Evolutionary conservation across 2,329 filamentous ascomycete species (phyloP).

Genomic region (Beauveria asiatica): DNA sequence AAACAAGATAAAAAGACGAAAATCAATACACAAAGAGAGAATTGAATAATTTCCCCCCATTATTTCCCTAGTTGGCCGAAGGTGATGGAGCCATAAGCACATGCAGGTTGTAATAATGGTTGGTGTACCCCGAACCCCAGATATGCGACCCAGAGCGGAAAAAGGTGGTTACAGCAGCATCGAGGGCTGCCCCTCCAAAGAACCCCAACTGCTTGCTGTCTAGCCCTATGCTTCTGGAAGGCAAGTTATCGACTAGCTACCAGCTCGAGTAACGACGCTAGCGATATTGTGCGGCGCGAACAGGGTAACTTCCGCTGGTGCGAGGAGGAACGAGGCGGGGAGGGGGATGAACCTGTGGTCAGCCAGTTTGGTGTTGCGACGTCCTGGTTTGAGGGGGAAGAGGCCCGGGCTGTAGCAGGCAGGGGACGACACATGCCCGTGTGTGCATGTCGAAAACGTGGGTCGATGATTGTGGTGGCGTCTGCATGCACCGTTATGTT

Average conservation of each 20-base stretch:
- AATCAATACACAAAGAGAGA: neutral
- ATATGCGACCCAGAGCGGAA: neutral
- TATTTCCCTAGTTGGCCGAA: neutral
- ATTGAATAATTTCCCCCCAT: neutral
- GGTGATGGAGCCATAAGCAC: neutral
- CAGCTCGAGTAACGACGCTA: slow-evolving; percentile 1
- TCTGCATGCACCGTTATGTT: neutral
- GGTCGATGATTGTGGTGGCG: neutral
- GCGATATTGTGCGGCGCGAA: neutral
- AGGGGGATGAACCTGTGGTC: no score
- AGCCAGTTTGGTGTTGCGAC: neutral
- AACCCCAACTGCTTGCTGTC: no score
- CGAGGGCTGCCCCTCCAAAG: neutral
- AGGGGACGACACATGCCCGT: no score
- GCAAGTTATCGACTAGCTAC: neutral
- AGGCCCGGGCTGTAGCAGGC: neutral
- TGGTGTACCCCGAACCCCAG: slow-evolving; percentile 6
- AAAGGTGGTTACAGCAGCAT: slow-evolving; percentile 10
- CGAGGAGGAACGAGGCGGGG: neutral
- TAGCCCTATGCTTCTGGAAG: neutral
- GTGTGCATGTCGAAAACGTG: no score
- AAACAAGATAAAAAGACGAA: neutral
- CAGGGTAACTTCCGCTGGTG: slow-evolving; percentile 11
- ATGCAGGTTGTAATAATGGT: neutral
- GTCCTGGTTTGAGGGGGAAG: neutral